These are phyloP conservation scores for Cladosporium phlei DNA, from an alignment of 2,329 filamentous ascomycete genomes.

Conservation along the genomic window DNA sequence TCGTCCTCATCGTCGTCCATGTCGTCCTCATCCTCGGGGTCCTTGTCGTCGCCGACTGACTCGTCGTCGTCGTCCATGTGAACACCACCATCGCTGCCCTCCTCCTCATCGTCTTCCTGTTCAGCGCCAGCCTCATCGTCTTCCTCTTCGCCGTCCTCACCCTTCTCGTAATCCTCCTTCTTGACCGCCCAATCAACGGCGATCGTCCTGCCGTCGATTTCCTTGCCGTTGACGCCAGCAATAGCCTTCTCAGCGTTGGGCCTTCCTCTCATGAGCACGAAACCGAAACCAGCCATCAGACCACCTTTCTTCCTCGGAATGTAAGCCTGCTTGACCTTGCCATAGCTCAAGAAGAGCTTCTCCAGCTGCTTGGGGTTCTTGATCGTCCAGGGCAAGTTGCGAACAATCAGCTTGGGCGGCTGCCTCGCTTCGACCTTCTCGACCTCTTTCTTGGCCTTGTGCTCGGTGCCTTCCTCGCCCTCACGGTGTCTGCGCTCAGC, in stretches of 20 bases:
- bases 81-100: constrained; percentile 29
- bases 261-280: constrained; percentile 78
- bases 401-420: constrained; percentile 80
- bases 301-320: constrained; percentile 70
- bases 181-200: constrained; percentile 98
- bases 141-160: constrained; percentile 16
- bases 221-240: constrained; percentile 79
- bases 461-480: constrained; percentile 34
- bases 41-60: constrained; percentile 34
- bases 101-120: constrained; percentile 42
- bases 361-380: constrained; percentile 78
- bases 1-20: constrained; percentile 36
- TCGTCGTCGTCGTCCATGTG: constrained; percentile 30
- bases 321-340: constrained; percentile 83
- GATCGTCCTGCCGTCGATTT: constrained; percentile 78
- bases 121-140: constrained; percentile 34
- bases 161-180: constrained; percentile 67
- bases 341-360: constrained; percentile 76
- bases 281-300: constrained; percentile 79
- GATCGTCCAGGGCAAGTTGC: constrained; percentile 94
- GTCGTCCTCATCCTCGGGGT: constrained; percentile 39
- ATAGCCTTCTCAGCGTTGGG: constrained; percentile 91
- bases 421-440: constrained; percentile 59
- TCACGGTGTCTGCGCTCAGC: constrained; percentile 79
- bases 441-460: constrained; percentile 65